Percentiles rank a stretch among this genome's conserved stretches.
Conservation (phyloP, 768 basidiomycete genomes). For the Russula olivacea region DNA sequence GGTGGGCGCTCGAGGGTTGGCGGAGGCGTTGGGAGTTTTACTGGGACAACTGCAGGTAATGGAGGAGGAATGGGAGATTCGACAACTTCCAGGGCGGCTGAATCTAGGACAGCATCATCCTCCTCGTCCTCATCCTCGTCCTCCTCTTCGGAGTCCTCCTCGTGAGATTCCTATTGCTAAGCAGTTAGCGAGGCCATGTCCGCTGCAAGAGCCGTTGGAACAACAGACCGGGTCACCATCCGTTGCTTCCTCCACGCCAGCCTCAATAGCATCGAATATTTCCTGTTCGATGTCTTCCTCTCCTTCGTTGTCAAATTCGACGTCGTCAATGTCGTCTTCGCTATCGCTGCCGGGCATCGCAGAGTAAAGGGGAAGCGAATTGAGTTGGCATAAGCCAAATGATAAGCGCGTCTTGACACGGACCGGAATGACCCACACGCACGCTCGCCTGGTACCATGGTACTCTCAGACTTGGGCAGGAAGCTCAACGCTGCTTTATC, state of each 20-base stretch:
- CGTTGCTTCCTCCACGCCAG: constrained; percentile 51
- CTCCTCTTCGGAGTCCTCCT: constrained; percentile 32
- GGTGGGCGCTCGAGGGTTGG: constrained; percentile 25
- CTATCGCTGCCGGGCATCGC: constrained; percentile 42
- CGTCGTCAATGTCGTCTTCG: constrained; percentile 52
- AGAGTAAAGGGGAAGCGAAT: constrained; percentile 37
- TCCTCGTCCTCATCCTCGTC: constrained; percentile 39
- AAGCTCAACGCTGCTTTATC: constrained; percentile 91
- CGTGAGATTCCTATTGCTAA: constrained; percentile 23
- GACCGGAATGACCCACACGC: not conserved
- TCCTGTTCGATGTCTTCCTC: constrained; percentile 30
- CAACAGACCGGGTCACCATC: constrained; percentile 64
- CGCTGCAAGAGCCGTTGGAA: not conserved
- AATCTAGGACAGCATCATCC: constrained; percentile 49
- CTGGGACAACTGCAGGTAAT: constrained; percentile 29
- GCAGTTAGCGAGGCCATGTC: not conserved
- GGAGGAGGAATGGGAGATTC: constrained; percentile 38
- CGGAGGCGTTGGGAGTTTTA: constrained; percentile 28
- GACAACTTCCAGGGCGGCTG: constrained; percentile 5
- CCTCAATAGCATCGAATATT: constrained; percentile 50
- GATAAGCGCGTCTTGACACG: constrained; percentile 10
- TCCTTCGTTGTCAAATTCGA: constrained; percentile 22
- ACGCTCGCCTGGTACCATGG: constrained; percentile 50
- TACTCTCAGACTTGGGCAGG: constrained; percentile 90
- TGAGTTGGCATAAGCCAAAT: not conserved